Percentiles rank a stretch among this genome's conserved stretches.
phyloP scores from a whole-genome alignment of 768 basidiomycete genomes.

The Psilocybe cyanescens region DNA sequence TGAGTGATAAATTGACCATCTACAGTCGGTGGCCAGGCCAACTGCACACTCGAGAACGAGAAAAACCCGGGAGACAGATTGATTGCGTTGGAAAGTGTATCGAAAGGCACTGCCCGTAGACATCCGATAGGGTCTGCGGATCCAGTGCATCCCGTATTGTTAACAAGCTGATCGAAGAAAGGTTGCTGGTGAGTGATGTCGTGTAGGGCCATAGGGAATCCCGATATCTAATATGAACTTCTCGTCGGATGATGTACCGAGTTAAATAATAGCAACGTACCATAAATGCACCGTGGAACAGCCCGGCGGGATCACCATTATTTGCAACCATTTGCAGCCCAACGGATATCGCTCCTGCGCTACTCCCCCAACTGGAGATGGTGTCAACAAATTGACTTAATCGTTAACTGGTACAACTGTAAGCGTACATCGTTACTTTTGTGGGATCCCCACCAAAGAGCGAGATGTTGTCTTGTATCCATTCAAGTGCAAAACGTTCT shows the following conservation, averaged over 20 bases:
- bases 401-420: background rate
- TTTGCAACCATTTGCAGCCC: constrained; percentile 34
- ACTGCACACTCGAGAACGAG: constrained; percentile 28
- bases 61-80: constrained; percentile 34
- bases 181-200: constrained; percentile 17
- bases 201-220: background rate
- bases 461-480: constrained; percentile 56
- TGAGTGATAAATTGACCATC: constrained; percentile 39
- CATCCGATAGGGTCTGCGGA: constrained; percentile 34
- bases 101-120: constrained; percentile 33
- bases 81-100: constrained; percentile 32
- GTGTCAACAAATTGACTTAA: constrained; percentile 39
- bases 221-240: no score
- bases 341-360: constrained; percentile 47
- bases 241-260: no score
- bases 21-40: constrained; percentile 37
- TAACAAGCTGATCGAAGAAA: constrained; percentile 32
- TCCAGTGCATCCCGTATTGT: constrained; percentile 30
- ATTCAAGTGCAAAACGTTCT: constrained; percentile 53
- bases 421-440: constrained; percentile 41
- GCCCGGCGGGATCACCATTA: constrained; percentile 28
- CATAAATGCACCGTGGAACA: constrained; percentile 42
- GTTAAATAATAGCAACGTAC: constrained; percentile 10
- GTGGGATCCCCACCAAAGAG: constrained; percentile 56
- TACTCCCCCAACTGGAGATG: constrained; percentile 39